Evolutionary conservation across 768 basidiomycete genomes (phyloP).

Genomic region (Naganishia onofrii): DNA sequence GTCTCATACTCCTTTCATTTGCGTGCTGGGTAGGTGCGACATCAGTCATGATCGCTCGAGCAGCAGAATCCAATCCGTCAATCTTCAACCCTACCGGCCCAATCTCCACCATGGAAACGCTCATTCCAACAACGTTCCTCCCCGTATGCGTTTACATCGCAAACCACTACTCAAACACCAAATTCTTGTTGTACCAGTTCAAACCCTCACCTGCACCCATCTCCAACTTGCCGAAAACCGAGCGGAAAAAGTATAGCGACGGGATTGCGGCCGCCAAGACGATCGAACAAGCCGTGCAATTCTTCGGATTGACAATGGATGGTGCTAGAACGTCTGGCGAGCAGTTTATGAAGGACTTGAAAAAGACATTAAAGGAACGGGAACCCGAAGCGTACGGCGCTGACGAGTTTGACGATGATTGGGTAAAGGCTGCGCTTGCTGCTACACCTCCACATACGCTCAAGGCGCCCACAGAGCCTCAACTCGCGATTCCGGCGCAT

Average conservation of each 20-base stretch:
- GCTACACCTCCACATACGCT: background rate
- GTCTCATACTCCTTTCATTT: constrained; percentile 13
- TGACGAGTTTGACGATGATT: constrained; percentile 13
- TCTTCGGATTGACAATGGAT: constrained; percentile 25
- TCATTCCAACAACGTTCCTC: constrained; percentile 61
- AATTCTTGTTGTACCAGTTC: constrained; percentile 82
- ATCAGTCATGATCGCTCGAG: constrained; percentile 94
- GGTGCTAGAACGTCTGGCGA: background rate
- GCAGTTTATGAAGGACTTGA: constrained; percentile 18
- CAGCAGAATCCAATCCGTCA: constrained; percentile 86
- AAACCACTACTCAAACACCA: constrained; percentile 79
- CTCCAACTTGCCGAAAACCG: constrained; percentile 57
- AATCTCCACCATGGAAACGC: constrained; percentile 71
- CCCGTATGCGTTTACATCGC: constrained; percentile 63
- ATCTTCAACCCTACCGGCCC: constrained; percentile 65
- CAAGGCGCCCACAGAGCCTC: background rate
- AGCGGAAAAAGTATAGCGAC: constrained; percentile 61
- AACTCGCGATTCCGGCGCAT: background rate
- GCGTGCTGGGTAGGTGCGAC: constrained; percentile 66
- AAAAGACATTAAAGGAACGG: constrained; percentile 12
- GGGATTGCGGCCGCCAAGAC: constrained; percentile 62
- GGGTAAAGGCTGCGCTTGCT: constrained; percentile 7
- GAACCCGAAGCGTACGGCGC: constrained; percentile 25
- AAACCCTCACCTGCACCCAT: constrained; percentile 63
- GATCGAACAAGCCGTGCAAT: constrained; percentile 40